Conservation (phyloP, 75 land plant species). For the Pinus taeda region DNA sequence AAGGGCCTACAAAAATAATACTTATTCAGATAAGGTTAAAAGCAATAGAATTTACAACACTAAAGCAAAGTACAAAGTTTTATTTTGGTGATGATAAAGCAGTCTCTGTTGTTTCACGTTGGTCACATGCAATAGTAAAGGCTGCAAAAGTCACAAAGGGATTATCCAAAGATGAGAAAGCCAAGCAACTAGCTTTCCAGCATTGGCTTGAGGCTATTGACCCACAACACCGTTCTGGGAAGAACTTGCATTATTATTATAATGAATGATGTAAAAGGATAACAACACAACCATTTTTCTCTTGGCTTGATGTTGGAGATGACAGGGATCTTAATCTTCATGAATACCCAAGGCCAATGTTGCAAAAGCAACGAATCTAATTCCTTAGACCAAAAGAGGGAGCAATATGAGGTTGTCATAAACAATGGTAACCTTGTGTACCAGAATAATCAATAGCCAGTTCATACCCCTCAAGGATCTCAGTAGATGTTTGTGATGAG, state of each 20-base stretch:
- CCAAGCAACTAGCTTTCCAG: too few species aligned
- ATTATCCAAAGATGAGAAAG: too few species aligned
- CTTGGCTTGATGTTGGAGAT: slow-evolving; percentile 94
- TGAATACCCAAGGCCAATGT: slow-evolving; percentile 53
- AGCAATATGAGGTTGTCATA: slow-evolving; percentile 45
- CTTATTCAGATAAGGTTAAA: slow-evolving; percentile 46
- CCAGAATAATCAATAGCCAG: slow-evolving; percentile 17
- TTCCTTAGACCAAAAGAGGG: slow-evolving; percentile 82
- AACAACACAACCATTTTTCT: slow-evolving; percentile 78
- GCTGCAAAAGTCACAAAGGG: too few species aligned
- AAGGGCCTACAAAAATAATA: slow-evolving; percentile 19
- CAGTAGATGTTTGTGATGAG: slow-evolving; percentile 75
- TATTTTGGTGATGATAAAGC: too few species aligned
- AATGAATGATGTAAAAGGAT: slow-evolving; percentile 55
- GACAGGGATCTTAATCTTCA: slow-evolving; percentile 67
- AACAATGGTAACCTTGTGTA: slow-evolving; percentile 38
- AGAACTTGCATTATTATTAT: slow-evolving; percentile 79
- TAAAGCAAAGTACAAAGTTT: too few species aligned
- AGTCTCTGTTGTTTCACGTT: too few species aligned
- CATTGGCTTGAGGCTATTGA: slow-evolving; percentile 31
- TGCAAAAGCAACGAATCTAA: slow-evolving; percentile 68
- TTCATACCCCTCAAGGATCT: slow-evolving; percentile 32
- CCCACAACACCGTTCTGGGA: slow-evolving; percentile 92
- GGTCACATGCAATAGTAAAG: too few species aligned
- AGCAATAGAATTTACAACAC: too few species aligned